Base-by-base conservation (phyloP, 306 rosid species). In the Rosa chinensis region DNA sequence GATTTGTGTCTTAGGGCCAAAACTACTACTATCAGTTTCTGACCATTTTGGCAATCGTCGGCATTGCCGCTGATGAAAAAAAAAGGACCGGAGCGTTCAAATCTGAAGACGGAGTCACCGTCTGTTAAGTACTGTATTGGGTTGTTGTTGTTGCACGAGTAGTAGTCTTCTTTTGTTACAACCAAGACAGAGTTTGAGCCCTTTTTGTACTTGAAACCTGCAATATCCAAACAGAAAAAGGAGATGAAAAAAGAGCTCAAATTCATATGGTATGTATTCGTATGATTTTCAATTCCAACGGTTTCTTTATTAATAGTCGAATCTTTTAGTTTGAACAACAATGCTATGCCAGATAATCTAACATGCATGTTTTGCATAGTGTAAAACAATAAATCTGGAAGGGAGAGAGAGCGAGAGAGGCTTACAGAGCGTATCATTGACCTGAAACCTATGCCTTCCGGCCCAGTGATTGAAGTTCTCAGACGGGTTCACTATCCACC, bases 401-500 rank as follows among this genome's bases (percentile, higher is more conserved):
- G 37, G 37, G 43, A 25, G 44, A 6, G 10, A 32, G 17, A 32
- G 25, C 40, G 61, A 68, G 17, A 74, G 66, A 61, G 47, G 9
- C 83, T 85, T 39, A 94, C 98, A 84, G 0, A 94, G 87, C 23
- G 79, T 76, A 78, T 94, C 97, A 47, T 83, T 84, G 83, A 92
- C 84, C 47, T 77, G 85, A 75, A 94, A 94, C 76, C 97, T 85
- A 77, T 80, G 86, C 55, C 78, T 85, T 18, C 2, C 81, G 64
- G 97, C 40, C 98, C 98, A 94, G 1, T 78, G 70, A n/a, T n/a
- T 58, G 76, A 84, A 92, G 43, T n/a, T 78, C 86, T 87, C 86
- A 5, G 89, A 88, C 17, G 97, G 97, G 56, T 85, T 83, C 78
- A 84, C 48, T 18, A 89, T 89, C 98, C 98, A 92, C 0, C 97